Percentiles rank a stretch among this genome's conserved stretches.
These are phyloP conservation scores for Coccomyxa sp. DNA, from an alignment of 139 green algal genomes.

Conservation along the genomic window DNA sequence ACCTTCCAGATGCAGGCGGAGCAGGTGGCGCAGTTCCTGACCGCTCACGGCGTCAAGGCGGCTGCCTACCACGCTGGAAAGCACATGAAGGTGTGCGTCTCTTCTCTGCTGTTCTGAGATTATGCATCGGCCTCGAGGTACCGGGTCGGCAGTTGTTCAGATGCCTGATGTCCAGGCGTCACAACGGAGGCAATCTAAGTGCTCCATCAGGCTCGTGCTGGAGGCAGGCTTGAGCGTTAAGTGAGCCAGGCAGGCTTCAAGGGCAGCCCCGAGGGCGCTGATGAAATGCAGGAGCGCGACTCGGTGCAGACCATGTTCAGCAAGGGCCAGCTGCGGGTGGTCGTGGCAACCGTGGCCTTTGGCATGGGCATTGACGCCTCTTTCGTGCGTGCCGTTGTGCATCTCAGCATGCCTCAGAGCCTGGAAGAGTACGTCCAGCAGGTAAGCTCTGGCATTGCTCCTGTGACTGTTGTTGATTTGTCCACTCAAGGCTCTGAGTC, in stretches of 20 bases:
- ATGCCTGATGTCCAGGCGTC: too few relatives aligned
- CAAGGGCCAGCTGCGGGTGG: constrained; percentile 42
- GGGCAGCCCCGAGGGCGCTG: neutral
- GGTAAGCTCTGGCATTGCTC: constrained; percentile 23
- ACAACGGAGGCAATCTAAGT: too few relatives aligned
- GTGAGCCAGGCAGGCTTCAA: too few relatives aligned
- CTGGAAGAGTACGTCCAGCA: constrained; percentile 92
- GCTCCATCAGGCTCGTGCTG: too few relatives aligned
- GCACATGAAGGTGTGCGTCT: constrained; percentile 17
- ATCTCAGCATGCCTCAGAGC: constrained; percentile 67
- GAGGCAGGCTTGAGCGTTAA: too few relatives aligned
- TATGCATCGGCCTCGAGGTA: too few relatives aligned
- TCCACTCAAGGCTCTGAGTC: neutral
- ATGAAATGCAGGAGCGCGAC: constrained; percentile 31
- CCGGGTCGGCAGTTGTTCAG: too few relatives aligned
- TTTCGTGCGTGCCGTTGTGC: constrained; percentile 65
- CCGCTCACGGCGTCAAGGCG: constrained; percentile 38
- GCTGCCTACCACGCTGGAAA: constrained; percentile 71
- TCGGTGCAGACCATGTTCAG: constrained; percentile 54
- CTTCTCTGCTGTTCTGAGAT: neutral
- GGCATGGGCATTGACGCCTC: constrained; percentile 71
- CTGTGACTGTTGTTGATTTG: neutral
- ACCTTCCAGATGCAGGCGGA: constrained; percentile 67
- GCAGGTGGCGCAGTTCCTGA: constrained; percentile 51
- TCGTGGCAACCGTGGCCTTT: constrained; percentile 77